phyloP scores from a whole-genome alignment of 345 rosid genomes.

The Eucalyptus polyanthemos region DNA sequence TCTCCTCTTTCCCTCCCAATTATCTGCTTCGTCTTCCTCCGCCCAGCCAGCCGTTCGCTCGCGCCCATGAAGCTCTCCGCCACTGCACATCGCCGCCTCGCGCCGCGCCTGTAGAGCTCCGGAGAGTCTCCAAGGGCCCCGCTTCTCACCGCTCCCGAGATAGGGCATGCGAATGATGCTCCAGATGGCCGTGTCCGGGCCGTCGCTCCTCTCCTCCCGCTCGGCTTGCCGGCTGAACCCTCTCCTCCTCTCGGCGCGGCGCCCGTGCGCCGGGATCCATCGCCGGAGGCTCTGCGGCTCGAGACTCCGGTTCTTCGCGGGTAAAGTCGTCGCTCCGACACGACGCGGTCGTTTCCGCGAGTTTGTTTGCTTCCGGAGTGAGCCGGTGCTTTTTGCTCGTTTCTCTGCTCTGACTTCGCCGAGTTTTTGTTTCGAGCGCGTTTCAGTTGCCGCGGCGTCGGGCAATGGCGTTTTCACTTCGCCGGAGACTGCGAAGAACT shows the following conservation, averaged over 20 bases:
- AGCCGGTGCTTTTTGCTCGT: neutral
- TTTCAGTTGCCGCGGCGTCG: slow-evolving; percentile 47
- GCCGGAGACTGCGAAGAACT: slow-evolving; percentile 69
- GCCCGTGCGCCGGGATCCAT: slow-evolving; percentile 15
- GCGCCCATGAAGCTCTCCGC: neutral
- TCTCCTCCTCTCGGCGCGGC: slow-evolving; percentile 46
- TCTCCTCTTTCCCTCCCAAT: neutral
- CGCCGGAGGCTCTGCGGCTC: slow-evolving; percentile 5
- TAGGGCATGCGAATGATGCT: slow-evolving; percentile 8
- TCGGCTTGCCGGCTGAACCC: slow-evolving; percentile 59
- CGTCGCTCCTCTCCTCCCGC: slow-evolving; percentile 32
- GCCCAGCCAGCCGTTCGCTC: neutral
- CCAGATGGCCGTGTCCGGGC: slow-evolving; percentile 27
- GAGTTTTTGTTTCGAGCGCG: neutral
- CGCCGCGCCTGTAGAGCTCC: neutral
- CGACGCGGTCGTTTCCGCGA: neutral
- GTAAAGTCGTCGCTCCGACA: neutral
- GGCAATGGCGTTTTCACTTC: slow-evolving; percentile 52
- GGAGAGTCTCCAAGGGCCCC: too few relatives aligned
- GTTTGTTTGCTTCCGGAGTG: neutral
- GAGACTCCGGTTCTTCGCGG: slow-evolving; percentile 14
- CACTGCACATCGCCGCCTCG: neutral
- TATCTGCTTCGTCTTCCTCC: neutral
- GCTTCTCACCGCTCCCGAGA: too few relatives aligned
- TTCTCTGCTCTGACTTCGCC: neutral